Evolutionary conservation across 129 eudicot genomes (phyloP).

Genomic region (Pseudognaphalium luteoalbum): DNA sequence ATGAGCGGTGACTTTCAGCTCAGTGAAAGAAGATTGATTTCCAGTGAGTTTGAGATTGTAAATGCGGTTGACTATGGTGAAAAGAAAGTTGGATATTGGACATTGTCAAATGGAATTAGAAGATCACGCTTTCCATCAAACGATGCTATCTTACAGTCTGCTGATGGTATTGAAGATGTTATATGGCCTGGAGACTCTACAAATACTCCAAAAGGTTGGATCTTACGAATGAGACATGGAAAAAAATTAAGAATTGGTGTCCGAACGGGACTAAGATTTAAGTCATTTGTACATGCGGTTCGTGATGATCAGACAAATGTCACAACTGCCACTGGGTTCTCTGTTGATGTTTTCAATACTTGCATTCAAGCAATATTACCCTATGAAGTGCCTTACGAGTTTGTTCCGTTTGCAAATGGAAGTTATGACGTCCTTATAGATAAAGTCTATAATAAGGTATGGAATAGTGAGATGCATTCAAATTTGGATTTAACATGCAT

Average conservation of each 20-base stretch:
- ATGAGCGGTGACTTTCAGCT: conserved; percentile 56
- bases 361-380: conserved; percentile 29
- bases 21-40: conserved; percentile 24
- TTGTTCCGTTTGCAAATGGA: conserved; percentile 27
- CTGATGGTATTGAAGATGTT: conserved; percentile 12
- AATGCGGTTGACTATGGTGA: conserved; percentile 46
- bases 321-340: conserved; percentile 37
- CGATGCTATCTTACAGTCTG: background rate
- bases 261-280: conserved; percentile 22
- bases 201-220: conserved; percentile 36
- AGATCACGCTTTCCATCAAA: background rate
- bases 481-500: background rate
- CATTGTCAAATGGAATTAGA: conserved; percentile 30
- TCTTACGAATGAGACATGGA: conserved; percentile 9
- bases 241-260: conserved; percentile 40
- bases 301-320: conserved; percentile 24
- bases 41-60: conserved; percentile 37
- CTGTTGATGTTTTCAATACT: conserved; percentile 45
- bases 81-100: conserved; percentile 58
- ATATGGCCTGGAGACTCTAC: conserved; percentile 41
- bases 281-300: conserved; percentile 24
- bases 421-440: conserved; percentile 37
- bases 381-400: conserved; percentile 35
- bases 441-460: conserved; percentile 44
- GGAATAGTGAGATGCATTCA: background rate